These are phyloP conservation scores for Coniella vitis DNA, from an alignment of 2,329 filamentous ascomycete species.

Conservation along the genomic window DNA sequence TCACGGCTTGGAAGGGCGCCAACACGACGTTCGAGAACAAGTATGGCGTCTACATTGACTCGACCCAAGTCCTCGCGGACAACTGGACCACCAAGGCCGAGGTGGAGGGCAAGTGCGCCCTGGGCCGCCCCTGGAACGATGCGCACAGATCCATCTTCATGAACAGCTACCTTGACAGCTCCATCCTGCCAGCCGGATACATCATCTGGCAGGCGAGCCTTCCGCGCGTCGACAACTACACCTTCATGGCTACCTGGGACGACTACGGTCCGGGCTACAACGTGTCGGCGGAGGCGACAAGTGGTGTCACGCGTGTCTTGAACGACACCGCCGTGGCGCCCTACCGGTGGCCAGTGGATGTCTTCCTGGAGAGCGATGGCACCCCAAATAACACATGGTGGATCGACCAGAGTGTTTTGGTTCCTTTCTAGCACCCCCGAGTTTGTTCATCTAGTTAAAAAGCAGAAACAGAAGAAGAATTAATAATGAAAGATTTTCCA, in stretches of 20 bases:
- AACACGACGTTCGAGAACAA: constrained; percentile 62
- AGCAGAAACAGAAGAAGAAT: not conserved
- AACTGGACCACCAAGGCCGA: constrained; percentile 38
- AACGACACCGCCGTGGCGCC: constrained; percentile 24
- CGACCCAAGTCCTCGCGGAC: constrained; percentile 45
- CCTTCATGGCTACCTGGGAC: constrained; percentile 50
- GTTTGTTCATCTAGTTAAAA: not conserved
- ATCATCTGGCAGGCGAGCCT: constrained; percentile 39
- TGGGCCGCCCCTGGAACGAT: constrained; percentile 58
- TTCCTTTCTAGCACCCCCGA: constrained; percentile 15
- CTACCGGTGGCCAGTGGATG: constrained; percentile 21
- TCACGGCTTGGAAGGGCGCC: constrained; percentile 61
- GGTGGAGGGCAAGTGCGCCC: constrained; percentile 40
- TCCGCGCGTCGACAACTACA: constrained; percentile 37
- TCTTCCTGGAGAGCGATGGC: constrained; percentile 18
- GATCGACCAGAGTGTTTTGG: constrained; percentile 18
- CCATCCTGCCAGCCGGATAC: constrained; percentile 47
- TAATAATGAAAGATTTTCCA: too few species aligned
- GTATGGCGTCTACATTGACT: constrained; percentile 59
- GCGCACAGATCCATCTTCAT: constrained; percentile 51
- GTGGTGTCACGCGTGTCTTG: constrained; percentile 40
- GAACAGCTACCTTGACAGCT: constrained; percentile 44
- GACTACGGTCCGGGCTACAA: constrained; percentile 48
- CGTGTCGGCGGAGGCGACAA: constrained; percentile 33
- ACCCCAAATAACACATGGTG: constrained; percentile 15